Evolutionary conservation across 768 basidiomycete species (phyloP).

Genomic region (Hortiboletus flavorubellus): DNA sequence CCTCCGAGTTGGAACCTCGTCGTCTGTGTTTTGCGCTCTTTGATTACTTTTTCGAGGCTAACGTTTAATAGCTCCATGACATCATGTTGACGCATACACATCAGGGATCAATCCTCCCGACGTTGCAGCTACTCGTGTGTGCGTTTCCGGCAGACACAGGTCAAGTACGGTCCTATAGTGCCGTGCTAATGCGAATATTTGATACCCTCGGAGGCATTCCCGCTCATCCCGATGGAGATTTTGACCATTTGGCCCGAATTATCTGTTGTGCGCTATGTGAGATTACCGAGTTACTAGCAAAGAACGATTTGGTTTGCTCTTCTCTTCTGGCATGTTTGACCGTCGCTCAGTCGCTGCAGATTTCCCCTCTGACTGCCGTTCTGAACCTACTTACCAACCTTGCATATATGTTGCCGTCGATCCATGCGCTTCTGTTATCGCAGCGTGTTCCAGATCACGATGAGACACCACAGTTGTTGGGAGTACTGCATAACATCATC

Average conservation of each 20-base stretch:
- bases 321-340: not conserved
- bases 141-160: slow-evolving; percentile 26
- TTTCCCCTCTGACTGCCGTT: slow-evolving; percentile 44
- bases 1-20: slow-evolving; percentile 52
- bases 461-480: slow-evolving; percentile 35
- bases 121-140: slow-evolving; percentile 53
- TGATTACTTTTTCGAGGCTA: not conserved
- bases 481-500: slow-evolving; percentile 41
- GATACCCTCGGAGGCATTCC: slow-evolving; percentile 27
- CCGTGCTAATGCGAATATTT: slow-evolving; percentile 39
- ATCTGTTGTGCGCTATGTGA: slow-evolving; percentile 38
- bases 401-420: slow-evolving; percentile 46
- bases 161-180: slow-evolving; percentile 36
- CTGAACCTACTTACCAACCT: slow-evolving; percentile 52
- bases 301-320: slow-evolving; percentile 40
- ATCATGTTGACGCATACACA: slow-evolving; percentile 58
- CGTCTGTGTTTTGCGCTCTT: slow-evolving; percentile 36
- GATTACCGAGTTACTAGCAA: slow-evolving; percentile 38
- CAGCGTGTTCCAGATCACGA: slow-evolving; percentile 22
- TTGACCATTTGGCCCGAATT: slow-evolving; percentile 16
- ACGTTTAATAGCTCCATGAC: slow-evolving; percentile 47
- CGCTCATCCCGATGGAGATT: slow-evolving; percentile 17
- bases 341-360: slow-evolving; percentile 33
- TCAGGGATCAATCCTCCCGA: slow-evolving; percentile 36
- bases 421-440: slow-evolving; percentile 39